Base-by-base conservation (phyloP, 2,329 filamentous ascomycete species). In the Colletotrichum costaricense region DNA sequence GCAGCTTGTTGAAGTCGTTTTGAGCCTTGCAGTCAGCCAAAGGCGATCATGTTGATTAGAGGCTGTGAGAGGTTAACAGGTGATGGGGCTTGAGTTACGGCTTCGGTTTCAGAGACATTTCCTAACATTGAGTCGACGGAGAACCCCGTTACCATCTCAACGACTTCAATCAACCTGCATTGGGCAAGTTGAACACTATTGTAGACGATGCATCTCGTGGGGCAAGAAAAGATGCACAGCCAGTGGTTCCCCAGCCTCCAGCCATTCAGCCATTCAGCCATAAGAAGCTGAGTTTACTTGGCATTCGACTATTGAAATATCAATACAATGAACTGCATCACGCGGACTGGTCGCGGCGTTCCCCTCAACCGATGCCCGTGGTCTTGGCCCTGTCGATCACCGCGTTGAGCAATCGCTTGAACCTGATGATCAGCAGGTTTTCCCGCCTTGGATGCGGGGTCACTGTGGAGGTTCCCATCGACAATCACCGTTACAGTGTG, bases 401-500 rank as follows among this genome's bases (percentile, higher is more conserved):
- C 7, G 22, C 22, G 46, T 9, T 55, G 16, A n/a, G 26, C 4
- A n/a, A 52, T 24, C 24, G 26, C 60, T 33, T 63, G 9, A 30
- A 33, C 46, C 14, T 49, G n/a, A n/a, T 46, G 46, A 56, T 42
- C 30, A 56, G 30, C 63, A 56, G 49, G 63, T 42, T 64, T 64
- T 64, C 62, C 30, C 30, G 5, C 30, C 22, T 55, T 16, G 12
- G 35, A 42, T 49, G 63, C 16, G 49, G 63, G 63, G 46, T 64
- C 35, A 14, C 16, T 64, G 33, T 42, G 30, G 49, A 55, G 22
- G 49, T 26, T 28, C 16, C 42, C 19, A 19, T 46, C 19, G 42
- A 46, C 5, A 11, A 14, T 26, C 46, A 28, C 63, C 63, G 63
- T 49, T n/a, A 42, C 12, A 52, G 30, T 56, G 12, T 22, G 49